Evolutionary conservation across 73 alveolate genomes (phyloP).

Genomic region (Paramecium bursaria): DNA sequence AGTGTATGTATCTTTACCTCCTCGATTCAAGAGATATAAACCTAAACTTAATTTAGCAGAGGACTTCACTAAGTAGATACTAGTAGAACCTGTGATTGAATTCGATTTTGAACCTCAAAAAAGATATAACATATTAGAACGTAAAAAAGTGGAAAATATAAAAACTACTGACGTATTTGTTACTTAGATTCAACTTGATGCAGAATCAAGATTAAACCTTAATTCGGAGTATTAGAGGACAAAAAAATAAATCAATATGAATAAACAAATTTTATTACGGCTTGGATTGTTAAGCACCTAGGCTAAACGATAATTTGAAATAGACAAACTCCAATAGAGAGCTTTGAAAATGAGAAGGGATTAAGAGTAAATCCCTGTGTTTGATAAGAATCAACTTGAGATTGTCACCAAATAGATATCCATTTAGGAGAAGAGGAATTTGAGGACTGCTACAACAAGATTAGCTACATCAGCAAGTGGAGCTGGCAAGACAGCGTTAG

Average conservation of each 20-base stretch:
- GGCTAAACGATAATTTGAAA: conserved; percentile 39
- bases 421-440: neutral
- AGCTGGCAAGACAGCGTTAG: conserved; percentile 19
- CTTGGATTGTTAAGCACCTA: conserved; percentile 35
- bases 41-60: too few species aligned
- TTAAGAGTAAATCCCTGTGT: conserved; percentile 6
- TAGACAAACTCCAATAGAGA: conserved; percentile 6
- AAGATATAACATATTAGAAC: neutral
- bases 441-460: neutral
- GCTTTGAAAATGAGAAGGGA: conserved; percentile 27
- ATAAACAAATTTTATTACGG: conserved; percentile 38
- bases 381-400: conserved; percentile 1
- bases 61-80: too few species aligned
- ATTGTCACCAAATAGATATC: conserved; percentile 26
- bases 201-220: too few species aligned
- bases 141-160: too few species aligned
- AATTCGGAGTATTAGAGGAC: too few species aligned
- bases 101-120: too few species aligned
- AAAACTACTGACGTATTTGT: neutral
- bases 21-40: too few species aligned
- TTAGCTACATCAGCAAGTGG: conserved; percentile 43
- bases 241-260: conserved; percentile 31
- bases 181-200: too few species aligned
- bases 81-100: too few species aligned
- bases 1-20: neutral